Base-by-base conservation (phyloP, 1,284 basidiomycete species). In the Melanopsichium pennsylvanicum region DNA sequence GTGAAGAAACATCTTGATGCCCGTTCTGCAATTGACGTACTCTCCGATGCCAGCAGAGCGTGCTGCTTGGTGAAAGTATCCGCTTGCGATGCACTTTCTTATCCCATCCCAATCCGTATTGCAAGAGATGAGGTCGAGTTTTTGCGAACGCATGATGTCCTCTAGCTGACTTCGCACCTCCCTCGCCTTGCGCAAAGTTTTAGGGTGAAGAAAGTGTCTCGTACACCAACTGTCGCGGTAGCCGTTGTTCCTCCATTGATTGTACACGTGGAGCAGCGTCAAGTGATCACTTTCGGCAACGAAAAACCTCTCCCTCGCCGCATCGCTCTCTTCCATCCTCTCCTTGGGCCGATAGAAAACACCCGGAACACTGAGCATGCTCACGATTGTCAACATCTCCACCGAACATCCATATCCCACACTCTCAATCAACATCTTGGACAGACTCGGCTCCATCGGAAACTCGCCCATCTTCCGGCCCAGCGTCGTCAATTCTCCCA, bases 51-150 rank as follows among this genome's bases (percentile, higher is more conserved):
- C 95, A 84, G 97, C 98, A 34, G 96, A 94, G 67, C 93, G 85
- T 9, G 95, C 95, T 0, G 96, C 94, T 83, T 98, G 96, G 82
- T 98, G 96, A 86, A 99, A 99, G 84, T 97, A 99, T 21, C 95
- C 96, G 13, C 94, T 91, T 38, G 93, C 90, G 75, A 99, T 97
- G 19, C 93, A 93, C 86, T 97, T 98, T 78, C 95, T 93, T 72
- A 98, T 86, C 18, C 94, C 83, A 78, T 98, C 96, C 84, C 94
- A 98, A 81, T 98, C 94, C 0, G 93, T 97, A 2, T 93, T 93
- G 40, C 89, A 91, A 5, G 92, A 91, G 63, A 92, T 86, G 16
- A 94, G 82, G 32, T 89, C 88, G 87, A 98, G 91, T 84, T 96
- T 97, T 82, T 97, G 94, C 81, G 90, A 89, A 81, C 95, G 92